Base-by-base conservation (phyloP, 164 flowering plant genomes). In the Taxillus chinensis region DNA sequence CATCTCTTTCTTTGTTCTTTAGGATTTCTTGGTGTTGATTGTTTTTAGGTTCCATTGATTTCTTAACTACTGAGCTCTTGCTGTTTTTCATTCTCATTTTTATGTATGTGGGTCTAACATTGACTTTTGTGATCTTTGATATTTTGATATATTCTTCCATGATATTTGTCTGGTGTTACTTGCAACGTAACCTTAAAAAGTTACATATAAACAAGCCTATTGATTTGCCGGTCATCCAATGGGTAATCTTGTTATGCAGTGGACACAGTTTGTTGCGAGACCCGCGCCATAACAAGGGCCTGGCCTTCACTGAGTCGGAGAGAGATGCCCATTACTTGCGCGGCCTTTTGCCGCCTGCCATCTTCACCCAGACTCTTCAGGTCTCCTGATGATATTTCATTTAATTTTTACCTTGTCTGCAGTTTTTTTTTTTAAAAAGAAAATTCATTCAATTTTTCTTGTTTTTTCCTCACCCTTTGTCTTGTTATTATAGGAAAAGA, bases 221-320 rank as follows among this genome's bases (percentile, higher is more conserved):
- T 27, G 27, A 27, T 27, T 27, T 27, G 27, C 27, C 27, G 27
- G 27, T 27, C 27, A 27, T 27, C 27, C 27, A 27, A 27, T 27
- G 27, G 27, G 27, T 2, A 27, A 27, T 27, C 27, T 27, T 27
- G 27, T 27, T 27, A 27, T 27, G 27, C 27, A 27, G 27, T 27
- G 27, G 27, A 27, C 27, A 27, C 27, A 27, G 27, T 45, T 64
- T 83, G 78, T 14, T 83, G 74, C 73, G 88, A 9, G 84, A 83
- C 54, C 88, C 88, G 14, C 80, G 62, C 60, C 73, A 81, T 70
- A 83, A 83, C 80, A 83, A 83, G 65, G 88, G 88, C 5, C 77
- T 78, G 41, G 86, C 81, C 46, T 84, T 84, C 69, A 67, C 71
- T 17, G 86, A 84, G 60, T 67, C 68, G 49, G 89, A 84, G 66